Evolutionary conservation across 2,329 filamentous ascomycete species (phyloP).

Genomic region (Hypoxylon sp.): DNA sequence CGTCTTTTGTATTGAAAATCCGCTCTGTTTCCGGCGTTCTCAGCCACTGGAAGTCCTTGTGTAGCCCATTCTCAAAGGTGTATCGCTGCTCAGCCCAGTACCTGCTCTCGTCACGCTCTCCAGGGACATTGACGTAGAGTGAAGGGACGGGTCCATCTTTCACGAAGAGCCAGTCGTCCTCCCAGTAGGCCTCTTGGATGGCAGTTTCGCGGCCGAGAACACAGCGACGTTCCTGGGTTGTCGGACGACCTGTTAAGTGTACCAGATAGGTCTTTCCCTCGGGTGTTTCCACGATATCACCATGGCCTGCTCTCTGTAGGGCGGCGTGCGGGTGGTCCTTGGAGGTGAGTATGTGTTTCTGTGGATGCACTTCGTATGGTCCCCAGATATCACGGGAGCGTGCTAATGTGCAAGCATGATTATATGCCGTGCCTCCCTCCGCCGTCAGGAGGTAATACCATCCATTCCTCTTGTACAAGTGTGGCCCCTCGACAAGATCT

Average conservation of each 20-base stretch:
- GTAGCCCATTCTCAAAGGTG: conserved; percentile 60
- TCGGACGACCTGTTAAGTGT: conserved; percentile 66
- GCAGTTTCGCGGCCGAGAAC: conserved; percentile 68
- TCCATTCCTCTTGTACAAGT: conserved; percentile 69
- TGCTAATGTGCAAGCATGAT: conserved; percentile 72
- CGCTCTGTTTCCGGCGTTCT: conserved; percentile 67
- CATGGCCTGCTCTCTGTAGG: conserved; percentile 67
- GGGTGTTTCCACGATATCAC: conserved; percentile 66
- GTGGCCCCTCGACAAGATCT: conserved; percentile 68
- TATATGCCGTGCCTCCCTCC: conserved; percentile 71
- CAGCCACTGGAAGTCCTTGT: conserved; percentile 69
- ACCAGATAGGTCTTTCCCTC: conserved; percentile 68
- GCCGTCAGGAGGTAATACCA: conserved; percentile 73
- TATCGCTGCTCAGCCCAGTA: conserved; percentile 67
- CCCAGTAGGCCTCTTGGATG: conserved; percentile 72
- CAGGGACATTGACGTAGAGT: conserved; percentile 65
- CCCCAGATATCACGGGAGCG: conserved; percentile 67
- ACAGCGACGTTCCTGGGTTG: conserved; percentile 64
- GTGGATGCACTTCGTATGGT: conserved; percentile 71
- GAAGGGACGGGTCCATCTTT: conserved; percentile 70
- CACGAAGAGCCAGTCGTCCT: conserved; percentile 73
- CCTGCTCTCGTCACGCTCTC: conserved; percentile 58
- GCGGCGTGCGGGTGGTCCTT: conserved; percentile 64
- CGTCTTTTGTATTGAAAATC: conserved; percentile 60
- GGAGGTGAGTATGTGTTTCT: conserved; percentile 68